These are phyloP conservation scores for Pseudogymnoascus sp. DNA, from an alignment of 2,329 filamentous ascomycete genomes.

Conservation along the genomic window DNA sequence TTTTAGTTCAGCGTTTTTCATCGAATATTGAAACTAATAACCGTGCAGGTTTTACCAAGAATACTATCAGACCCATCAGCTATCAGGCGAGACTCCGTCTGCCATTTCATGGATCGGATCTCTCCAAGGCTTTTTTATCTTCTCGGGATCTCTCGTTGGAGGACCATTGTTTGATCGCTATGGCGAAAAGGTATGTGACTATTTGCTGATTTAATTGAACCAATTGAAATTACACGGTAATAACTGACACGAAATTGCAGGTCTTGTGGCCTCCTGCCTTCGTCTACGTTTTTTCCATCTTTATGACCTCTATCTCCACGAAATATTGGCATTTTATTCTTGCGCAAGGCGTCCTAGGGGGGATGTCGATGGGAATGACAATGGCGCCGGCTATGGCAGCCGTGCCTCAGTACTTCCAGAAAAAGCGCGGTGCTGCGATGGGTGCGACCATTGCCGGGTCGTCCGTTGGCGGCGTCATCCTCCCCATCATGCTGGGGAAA, in stretches of 20 bases:
- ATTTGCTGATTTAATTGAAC: not conserved
- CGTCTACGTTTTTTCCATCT: conserved; percentile 51
- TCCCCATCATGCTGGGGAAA: conserved; percentile 52
- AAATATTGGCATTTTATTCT: conserved; percentile 47
- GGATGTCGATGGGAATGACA: conserved; percentile 37
- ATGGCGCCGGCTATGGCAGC: conserved; percentile 36
- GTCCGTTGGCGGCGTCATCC: conserved; percentile 46
- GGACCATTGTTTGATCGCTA: conserved; percentile 56
- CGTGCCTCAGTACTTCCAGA: conserved; percentile 41
- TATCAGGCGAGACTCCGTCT: conserved; percentile 40
- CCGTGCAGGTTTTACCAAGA: conserved; percentile 44
- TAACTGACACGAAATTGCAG: conserved; percentile 17
- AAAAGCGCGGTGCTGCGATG: conserved; percentile 38
- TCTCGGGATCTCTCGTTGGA: conserved; percentile 40
- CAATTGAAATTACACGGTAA: conserved; percentile 10
- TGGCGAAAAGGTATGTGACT: conserved; percentile 40
- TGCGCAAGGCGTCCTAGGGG: conserved; percentile 38
- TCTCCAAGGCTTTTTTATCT: conserved; percentile 45
- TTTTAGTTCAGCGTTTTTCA: not conserved
- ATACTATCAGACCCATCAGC: conserved; percentile 44
- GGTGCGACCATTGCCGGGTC: conserved; percentile 42
- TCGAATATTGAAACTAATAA: not conserved
- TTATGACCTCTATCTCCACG: conserved; percentile 52
- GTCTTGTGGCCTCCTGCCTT: conserved; percentile 43
- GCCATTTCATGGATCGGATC: conserved; percentile 53